phyloP scores from a whole-genome alignment of 2,329 filamentous ascomycete genomes.

The Curvularia lunata region DNA sequence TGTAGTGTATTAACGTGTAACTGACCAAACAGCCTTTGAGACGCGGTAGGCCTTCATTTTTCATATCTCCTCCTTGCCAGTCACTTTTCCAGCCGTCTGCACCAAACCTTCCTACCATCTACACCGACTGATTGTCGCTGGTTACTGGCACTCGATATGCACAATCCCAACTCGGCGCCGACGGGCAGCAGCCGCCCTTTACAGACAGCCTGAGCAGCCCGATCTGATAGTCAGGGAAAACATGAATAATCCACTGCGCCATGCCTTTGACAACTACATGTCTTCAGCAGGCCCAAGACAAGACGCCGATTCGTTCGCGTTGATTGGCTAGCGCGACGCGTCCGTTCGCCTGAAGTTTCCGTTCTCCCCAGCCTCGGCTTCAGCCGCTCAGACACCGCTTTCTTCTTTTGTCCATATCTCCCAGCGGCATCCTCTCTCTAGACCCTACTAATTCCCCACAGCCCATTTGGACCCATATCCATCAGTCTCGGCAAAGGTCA shows the following conservation, averaged over 20 bases:
- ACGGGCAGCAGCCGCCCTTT: not conserved
- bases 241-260: conserved; percentile 14
- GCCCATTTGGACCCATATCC: conserved; percentile 15
- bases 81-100: conserved; percentile 1
- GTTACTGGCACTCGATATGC: conserved; percentile 20
- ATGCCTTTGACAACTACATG: conserved; percentile 8
- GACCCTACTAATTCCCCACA: conserved; percentile 22
- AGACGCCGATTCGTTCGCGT: conserved; percentile 17
- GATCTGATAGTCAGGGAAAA: conserved; percentile 24
- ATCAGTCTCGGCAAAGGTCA: not conserved
- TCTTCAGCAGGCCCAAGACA: conserved; percentile 7
- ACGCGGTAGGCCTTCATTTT: not conserved
- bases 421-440: conserved; percentile 12
- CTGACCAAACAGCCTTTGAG: not conserved
- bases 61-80: not conserved
- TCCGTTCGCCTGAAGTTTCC: conserved; percentile 23
- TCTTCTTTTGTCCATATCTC: conserved; percentile 11
- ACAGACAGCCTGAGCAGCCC: not conserved
- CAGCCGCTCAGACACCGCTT: conserved; percentile 11
- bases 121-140: conserved; percentile 15
- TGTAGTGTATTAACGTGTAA: not conserved
- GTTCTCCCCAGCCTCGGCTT: conserved; percentile 17
- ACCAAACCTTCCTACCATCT: conserved; percentile 7
- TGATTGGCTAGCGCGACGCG: conserved; percentile 32
- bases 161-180: conserved; percentile 27